These are phyloP conservation scores for Macrocystidia cucumis DNA, from an alignment of 1,284 basidiomycete genomes.

Conservation along the genomic window DNA sequence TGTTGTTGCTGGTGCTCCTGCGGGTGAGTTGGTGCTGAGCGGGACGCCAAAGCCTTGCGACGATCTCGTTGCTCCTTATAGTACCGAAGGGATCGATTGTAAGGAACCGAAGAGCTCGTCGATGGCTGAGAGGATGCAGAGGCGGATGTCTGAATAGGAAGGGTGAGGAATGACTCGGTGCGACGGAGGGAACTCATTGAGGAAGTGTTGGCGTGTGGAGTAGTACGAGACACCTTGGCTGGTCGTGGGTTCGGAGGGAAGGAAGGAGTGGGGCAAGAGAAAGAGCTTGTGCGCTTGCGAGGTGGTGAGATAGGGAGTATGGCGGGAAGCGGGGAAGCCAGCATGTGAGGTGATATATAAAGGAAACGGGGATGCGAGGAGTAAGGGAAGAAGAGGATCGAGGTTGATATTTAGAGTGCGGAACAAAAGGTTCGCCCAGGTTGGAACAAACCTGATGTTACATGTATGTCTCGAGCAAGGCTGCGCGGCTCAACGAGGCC, in stretches of 20 bases:
- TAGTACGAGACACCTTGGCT: slow-evolving; percentile 11
- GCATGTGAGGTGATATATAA: not conserved
- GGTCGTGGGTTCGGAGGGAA: slow-evolving; percentile 8
- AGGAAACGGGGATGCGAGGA: slow-evolving; percentile 1
- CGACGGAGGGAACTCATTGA: slow-evolving; percentile 12
- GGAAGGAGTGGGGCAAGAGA: slow-evolving; percentile 10
- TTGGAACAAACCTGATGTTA: slow-evolving; percentile 11
- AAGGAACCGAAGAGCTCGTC: slow-evolving; percentile 14
- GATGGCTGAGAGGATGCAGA: slow-evolving; percentile 2
- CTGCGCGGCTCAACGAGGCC: too few species aligned
- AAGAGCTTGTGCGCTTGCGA: slow-evolving; percentile 15
- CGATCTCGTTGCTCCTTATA: slow-evolving; percentile 33
- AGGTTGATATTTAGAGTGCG: slow-evolving; percentile 7
- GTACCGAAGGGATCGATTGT: slow-evolving; percentile 25
- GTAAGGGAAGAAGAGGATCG: not conserved
- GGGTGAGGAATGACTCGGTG: slow-evolving; percentile 13
- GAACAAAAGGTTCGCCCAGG: slow-evolving; percentile 15
- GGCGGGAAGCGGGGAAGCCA: not conserved
- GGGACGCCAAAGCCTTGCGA: slow-evolving; percentile 19
- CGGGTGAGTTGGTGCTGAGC: too few species aligned
- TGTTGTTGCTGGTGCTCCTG: too few species aligned
- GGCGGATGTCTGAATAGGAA: slow-evolving; percentile 5
- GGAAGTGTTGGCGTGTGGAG: too few species aligned
- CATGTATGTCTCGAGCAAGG: too few species aligned
- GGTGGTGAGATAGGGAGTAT: slow-evolving; percentile 3